phyloP scores from a whole-genome alignment of 352 stramenopile genomes.

The Pelagophyceae sp. region DNA sequence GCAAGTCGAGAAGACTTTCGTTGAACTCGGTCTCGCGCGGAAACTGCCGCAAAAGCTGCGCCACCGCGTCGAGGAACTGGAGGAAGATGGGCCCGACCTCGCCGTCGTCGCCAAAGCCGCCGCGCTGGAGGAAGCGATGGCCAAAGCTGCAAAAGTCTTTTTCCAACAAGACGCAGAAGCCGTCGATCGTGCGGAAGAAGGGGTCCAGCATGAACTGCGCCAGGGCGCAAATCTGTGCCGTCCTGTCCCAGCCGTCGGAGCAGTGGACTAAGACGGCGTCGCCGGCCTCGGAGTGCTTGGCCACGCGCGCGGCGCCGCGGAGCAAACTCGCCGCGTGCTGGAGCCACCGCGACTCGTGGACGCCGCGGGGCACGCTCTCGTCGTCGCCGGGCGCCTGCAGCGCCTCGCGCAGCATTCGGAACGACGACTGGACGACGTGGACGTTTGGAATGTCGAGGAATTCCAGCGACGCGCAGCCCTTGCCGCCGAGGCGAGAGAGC shows the following conservation, averaged over 20 bases:
- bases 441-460: constrained; percentile 87
- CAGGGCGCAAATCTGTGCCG: constrained; percentile 70
- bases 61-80: constrained; percentile 76
- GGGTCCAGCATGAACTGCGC: constrained; percentile 72
- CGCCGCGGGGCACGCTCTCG: constrained; percentile 54
- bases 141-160: constrained; percentile 73
- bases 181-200: constrained; percentile 66
- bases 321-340: constrained; percentile 68
- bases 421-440: constrained; percentile 65
- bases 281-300: constrained; percentile 57
- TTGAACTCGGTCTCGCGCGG: constrained; percentile 62
- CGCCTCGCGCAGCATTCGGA: constrained; percentile 43
- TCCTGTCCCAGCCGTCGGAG: constrained; percentile 81
- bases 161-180: constrained; percentile 51
- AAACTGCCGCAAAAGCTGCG: constrained; percentile 63
- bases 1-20: neutral
- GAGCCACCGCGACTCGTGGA: constrained; percentile 72
- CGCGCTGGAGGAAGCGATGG: constrained; percentile 64
- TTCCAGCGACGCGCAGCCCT: constrained; percentile 58
- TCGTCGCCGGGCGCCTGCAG: constrained; percentile 40
- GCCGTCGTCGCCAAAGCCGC: constrained; percentile 52
- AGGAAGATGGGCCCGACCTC: constrained; percentile 71
- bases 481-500: constrained; percentile 52
- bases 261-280: constrained; percentile 68
- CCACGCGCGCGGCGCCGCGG: constrained; percentile 61